Percentiles rank a stretch among this genome's conserved stretches.
Evolutionary conservation across 1,284 basidiomycete species (phyloP).

Genomic region (Vanrija pseudolonga): DNA sequence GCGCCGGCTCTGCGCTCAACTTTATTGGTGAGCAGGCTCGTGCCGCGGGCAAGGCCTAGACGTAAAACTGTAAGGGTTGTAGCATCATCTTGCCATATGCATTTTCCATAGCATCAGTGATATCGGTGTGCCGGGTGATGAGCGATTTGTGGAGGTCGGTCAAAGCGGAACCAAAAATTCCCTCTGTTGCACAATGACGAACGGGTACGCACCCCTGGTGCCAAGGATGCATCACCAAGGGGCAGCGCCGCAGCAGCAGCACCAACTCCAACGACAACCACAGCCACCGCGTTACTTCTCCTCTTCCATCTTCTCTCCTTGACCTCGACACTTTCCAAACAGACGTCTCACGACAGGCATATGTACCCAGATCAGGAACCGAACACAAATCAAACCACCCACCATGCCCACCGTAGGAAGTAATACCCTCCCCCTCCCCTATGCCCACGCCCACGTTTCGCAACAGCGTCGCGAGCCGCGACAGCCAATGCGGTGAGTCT

Average conservation of each 20-base stretch:
- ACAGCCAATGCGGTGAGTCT: conserved; percentile 47
- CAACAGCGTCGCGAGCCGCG: conserved; percentile 36
- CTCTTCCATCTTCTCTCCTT: background rate
- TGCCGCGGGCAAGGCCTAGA: conserved; percentile 9
- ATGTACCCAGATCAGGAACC: too few relatives aligned
- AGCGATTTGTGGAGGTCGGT: background rate
- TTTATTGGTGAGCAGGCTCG: conserved; percentile 46
- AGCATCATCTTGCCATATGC: conserved; percentile 3
- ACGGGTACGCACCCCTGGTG: too few relatives aligned
- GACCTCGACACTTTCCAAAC: background rate
- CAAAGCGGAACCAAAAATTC: background rate
- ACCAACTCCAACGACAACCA: too few relatives aligned
- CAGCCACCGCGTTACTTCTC: background rate
- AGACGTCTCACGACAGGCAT: too few relatives aligned
- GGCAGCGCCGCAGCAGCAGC: too few relatives aligned
- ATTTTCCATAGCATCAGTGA: conserved; percentile 1
- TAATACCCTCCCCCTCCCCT: conserved; percentile 43
- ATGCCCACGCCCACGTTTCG: conserved; percentile 33
- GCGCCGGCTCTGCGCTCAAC: conserved; percentile 82
- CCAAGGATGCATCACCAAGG: too few relatives aligned
- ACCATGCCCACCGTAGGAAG: conserved; percentile 19
- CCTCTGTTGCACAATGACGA: too few relatives aligned
- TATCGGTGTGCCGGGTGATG: background rate
- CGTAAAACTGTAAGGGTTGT: conserved; percentile 2
- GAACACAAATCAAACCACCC: background rate